Evolutionary conservation across 352 stramenopile species (phyloP), one percentile per base, ranked within the genome.

Genomic region (Globisporangium recalcitrans): DNA sequence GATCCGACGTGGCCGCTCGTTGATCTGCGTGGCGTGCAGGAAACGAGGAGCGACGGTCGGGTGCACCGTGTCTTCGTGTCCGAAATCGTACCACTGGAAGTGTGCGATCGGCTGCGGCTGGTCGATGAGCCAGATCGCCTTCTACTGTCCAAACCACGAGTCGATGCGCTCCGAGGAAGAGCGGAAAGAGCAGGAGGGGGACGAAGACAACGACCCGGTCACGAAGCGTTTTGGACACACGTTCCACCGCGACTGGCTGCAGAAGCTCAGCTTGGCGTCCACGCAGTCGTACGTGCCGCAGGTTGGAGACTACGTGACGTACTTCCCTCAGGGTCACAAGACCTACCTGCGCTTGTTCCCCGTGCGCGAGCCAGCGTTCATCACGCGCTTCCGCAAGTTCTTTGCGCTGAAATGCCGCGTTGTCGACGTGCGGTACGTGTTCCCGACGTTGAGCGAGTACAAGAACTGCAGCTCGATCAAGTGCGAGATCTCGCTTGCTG

Each of bases 31-130:
- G 31, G 55, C 73, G 26, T 95, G 86, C 57, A 87, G 71, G 52
- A 88, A 80, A 44, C 85, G 83, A 21, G 86, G 86, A 5, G 82
- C 86, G 14, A 95, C 86, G 1, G 74, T 95, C 52, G 86, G 86
- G 9, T 95, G 86, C 48, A 91, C 79, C 1, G 52, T 91, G 19
- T 53, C 69, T 52, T 64, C 73, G 42, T 93, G 83, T 62, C 73
- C 70, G 16, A 86, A 75, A 55, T 92, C 82, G 27, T 93, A 91
- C 55, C 85, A 93, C 54, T 93, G 85, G 85, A 90, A 88, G 55
- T 93, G 85, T 65, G 85, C 85, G 22, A 80, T 93, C 31, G 68
- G 64, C 19, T 81, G 71, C 11, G 85, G 85, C 2, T 93, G 80
- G 80, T 80, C 75, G 2, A 68, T 90, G 27, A 81, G 88, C 52